Evolutionary conservation across 148 eudicot genomes (phyloP), one percentile per base, ranked within the genome.

Genomic region (Chenopodium formosanum): DNA sequence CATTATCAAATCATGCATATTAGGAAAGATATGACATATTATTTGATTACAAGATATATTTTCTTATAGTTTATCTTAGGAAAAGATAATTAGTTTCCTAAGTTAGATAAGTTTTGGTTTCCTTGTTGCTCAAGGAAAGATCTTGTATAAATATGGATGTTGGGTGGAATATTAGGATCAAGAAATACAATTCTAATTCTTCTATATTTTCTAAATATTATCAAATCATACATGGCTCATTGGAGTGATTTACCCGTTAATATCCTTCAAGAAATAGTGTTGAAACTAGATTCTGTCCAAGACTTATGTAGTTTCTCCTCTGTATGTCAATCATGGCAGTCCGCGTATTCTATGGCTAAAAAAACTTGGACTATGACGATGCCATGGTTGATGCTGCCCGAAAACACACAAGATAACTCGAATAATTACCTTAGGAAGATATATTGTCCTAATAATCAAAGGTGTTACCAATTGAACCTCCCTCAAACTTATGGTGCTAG

Each of bases 321-420:
- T 9, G 75, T 79, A 14, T 79, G 81, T 67, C 74, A 62, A 6
- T 78, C 12, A 1, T 78, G 80, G 73, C 31, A 78, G 23, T 8
- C 6, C 16, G 44, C 16, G 29, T 67, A 71, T 9, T 47, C 27
- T 1, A 46, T 10, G 17, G 20, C 52, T 23, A 67, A 78, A 52
- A 13, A 66, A 7, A 2, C 12, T 16, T 66, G n/a, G 7, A 9
- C 40, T 47, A 17, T 0, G 7, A 13, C 11, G 29, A 8, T 27
- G 5, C 73, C 80, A 25, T 78, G 80, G 73, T 58, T 78, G 29
- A 46, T 78, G 52, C 44, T 78, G 3, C 17, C 47, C 1, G 73
- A 66, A 19, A 44, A 66, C 27, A 67, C 29, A 31, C 7, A 78
- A 50, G 32, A 79, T 10, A 50, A 79, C 37, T 66, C 19, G 7